These are phyloP conservation scores for Ogataea haglerorum DNA, from an alignment of 805 yeast genomes.

Conservation along the genomic window DNA sequence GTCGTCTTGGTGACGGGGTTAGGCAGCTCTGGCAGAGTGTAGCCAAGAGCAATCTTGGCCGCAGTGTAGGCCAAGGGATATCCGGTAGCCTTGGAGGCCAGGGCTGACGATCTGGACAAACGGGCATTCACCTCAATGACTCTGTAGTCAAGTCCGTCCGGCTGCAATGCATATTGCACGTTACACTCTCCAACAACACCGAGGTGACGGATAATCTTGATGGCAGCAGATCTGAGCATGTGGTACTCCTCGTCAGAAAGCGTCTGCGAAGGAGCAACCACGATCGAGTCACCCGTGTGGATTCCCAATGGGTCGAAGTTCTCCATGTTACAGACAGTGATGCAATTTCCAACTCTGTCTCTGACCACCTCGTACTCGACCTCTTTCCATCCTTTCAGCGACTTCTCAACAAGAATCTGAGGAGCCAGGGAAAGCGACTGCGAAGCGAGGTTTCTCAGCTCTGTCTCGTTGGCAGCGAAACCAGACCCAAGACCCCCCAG, in stretches of 20 bases:
- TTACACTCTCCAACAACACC: conserved; percentile 99
- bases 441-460: conserved; percentile 78
- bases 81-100: conserved; percentile 98
- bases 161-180: conserved; percentile 94
- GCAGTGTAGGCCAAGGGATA: conserved; percentile 98
- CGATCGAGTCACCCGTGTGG: conserved; percentile 98
- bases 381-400: conserved; percentile 99
- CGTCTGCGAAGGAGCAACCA: conserved; percentile 98
- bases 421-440: conserved; percentile 95
- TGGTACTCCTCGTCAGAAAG: conserved; percentile 94
- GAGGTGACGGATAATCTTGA: conserved; percentile 91
- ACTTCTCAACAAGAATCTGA: conserved; percentile 90
- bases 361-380: conserved; percentile 98
- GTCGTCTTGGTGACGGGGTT: conserved; percentile 93
- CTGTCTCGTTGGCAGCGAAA: conserved; percentile 83
- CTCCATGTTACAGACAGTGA: conserved; percentile 99
- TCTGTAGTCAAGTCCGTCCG: conserved; percentile 90
- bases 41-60: conserved; percentile 91
- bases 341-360: conserved; percentile 95
- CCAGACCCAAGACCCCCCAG: conserved; percentile 98
- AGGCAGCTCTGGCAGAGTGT: conserved; percentile 85
- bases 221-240: conserved; percentile 97
- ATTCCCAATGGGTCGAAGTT: conserved; percentile 98
- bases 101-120: conserved; percentile 94
- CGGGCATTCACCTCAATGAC: conserved; percentile 98